Evolutionary conservation across 768 basidiomycete species (phyloP), one percentile per base, ranked within the genome.

Genomic region (Multifurca ochricompacta): DNA sequence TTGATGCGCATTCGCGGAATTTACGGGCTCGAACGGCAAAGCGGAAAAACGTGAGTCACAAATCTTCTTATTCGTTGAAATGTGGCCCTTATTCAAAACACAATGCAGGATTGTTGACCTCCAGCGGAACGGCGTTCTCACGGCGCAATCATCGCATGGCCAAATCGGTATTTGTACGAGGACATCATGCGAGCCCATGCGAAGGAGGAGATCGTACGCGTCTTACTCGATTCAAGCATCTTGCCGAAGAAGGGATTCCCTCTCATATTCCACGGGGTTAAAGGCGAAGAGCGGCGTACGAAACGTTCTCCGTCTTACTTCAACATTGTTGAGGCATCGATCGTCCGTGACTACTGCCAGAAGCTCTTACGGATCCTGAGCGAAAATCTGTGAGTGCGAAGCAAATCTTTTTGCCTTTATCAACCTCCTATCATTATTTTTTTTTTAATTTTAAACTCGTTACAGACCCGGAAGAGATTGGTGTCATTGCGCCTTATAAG

Each of bases 111-210:
- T 61, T 49, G 51, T 61, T 2, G 42, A 36, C 21, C 58, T 61
- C 18, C 50, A 47, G 48, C 31, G 18, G 51, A 61, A 61, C 60
- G 60, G 21, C 59, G 60, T 32, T 61, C 60, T 6, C 60, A 61
- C 23, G 53, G 46, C 19, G 70, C 71, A 7, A 83, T 85, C 41
- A 66, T 84, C 18, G 53, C 69, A 3, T 83, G 78, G 66, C 74
- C 82, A 1, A 84, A 84, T 58, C 65, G 73, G n/a, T 55, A 62
- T 45, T 70, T 75, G 57, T 75, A 75, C 59, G 59, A 62, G 7
- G 62, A 62, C 35, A 69, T 68, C 10, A 67, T 74, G 18, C 61
- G 66, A 23, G 61, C 67, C 0, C 54, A 57, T 39, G 73, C 64
- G 2, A 59, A 67, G 19, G 50, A 49, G 2, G 54, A 47, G 1